Percentiles rank a stretch among this genome's conserved stretches.
phyloP scores from a whole-genome alignment of 2,329 filamentous ascomycete species.

The Apiospora saccharicola region DNA sequence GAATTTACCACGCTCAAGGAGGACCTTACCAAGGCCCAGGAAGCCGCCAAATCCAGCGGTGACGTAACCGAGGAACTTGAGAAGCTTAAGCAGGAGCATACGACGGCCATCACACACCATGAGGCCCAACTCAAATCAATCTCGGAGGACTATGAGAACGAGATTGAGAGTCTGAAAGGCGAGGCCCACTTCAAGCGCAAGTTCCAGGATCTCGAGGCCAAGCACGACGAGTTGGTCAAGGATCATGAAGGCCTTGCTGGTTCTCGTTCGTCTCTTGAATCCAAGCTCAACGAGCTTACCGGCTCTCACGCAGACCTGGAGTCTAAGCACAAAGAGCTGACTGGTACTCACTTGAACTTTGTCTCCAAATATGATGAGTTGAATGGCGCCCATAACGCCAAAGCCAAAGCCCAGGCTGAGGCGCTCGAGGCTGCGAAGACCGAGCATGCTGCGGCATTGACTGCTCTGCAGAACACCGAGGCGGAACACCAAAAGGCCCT shows the following conservation, averaged over 20 bases:
- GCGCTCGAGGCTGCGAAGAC: conserved; percentile 37
- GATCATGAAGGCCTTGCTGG: conserved; percentile 39
- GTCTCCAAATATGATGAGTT: conserved; percentile 26
- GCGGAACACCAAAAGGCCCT: conserved; percentile 61
- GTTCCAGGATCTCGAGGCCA: conserved; percentile 65
- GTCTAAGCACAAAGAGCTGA: conserved; percentile 31
- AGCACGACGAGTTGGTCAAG: conserved; percentile 57
- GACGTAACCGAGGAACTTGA: conserved; percentile 44
- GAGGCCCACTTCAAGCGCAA: conserved; percentile 71
- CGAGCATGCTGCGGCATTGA: conserved; percentile 52
- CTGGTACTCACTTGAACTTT: conserved; percentile 34
- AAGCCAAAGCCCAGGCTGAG: conserved; percentile 46
- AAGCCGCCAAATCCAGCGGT: conserved; percentile 48
- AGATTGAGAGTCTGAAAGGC: conserved; percentile 69
- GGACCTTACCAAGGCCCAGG: conserved; percentile 54
- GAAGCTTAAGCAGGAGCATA: conserved; percentile 58
- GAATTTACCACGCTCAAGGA: conserved; percentile 45
- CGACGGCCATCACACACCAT: conserved; percentile 55
- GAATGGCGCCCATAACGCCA: conserved; percentile 36
- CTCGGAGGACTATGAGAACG: conserved; percentile 68
- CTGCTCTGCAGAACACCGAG: conserved; percentile 58
- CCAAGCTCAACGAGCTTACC: conserved; percentile 16
- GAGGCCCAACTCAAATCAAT: conserved; percentile 65
- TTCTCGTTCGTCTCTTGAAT: conserved; percentile 33
- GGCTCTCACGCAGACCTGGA: conserved; percentile 29